Conservation (phyloP, 2,329 filamentous ascomycete genomes). For the Clarireedia monteithiana region DNA sequence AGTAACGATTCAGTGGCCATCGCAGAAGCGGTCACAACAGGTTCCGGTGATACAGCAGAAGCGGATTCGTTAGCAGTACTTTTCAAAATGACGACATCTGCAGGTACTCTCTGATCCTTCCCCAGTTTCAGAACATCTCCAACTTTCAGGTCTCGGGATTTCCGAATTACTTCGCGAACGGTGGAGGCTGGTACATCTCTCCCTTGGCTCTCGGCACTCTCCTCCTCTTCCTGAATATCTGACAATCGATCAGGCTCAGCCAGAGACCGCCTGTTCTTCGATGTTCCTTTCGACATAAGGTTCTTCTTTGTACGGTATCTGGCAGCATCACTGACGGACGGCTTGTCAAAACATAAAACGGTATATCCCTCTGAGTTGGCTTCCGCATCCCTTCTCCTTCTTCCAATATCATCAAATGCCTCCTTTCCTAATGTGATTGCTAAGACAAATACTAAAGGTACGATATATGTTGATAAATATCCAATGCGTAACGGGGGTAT, state of each 20-base stretch:
- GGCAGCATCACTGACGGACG: slow-evolving; percentile 30
- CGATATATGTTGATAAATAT: slow-evolving; percentile 90
- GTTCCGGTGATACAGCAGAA: slow-evolving; percentile 16
- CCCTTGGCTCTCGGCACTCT: slow-evolving; percentile 40
- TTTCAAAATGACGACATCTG: slow-evolving; percentile 89
- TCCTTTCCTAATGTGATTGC: slow-evolving; percentile 92
- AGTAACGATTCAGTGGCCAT: slow-evolving; percentile 18
- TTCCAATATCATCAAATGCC: slow-evolving; percentile 84
- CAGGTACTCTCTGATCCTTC: slow-evolving; percentile 89
- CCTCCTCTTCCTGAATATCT: slow-evolving; percentile 64
- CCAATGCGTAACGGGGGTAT: slow-evolving; percentile 87
- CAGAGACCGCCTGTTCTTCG: slow-evolving; percentile 31
- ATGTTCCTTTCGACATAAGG: slow-evolving; percentile 39
- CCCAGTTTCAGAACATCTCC: slow-evolving; percentile 90
- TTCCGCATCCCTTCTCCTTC: slow-evolving; percentile 80
- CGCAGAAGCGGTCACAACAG: not conserved
- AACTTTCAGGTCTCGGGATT: slow-evolving; percentile 82
- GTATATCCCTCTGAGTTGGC: slow-evolving; percentile 89
- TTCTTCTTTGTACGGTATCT: slow-evolving; percentile 34
- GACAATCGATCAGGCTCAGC: slow-evolving; percentile 41
- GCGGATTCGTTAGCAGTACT: slow-evolving; percentile 56
- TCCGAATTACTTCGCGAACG: slow-evolving; percentile 64
- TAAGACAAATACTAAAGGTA: slow-evolving; percentile 85
- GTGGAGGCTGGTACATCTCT: slow-evolving; percentile 38
- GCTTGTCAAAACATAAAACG: slow-evolving; percentile 63